A percentile compares a stretch with the other conserved stretches of the same genome.
These are phyloP conservation scores for Vanrija sp. DNA, from an alignment of 1,284 basidiomycete species.

Conservation along the genomic window DNA sequence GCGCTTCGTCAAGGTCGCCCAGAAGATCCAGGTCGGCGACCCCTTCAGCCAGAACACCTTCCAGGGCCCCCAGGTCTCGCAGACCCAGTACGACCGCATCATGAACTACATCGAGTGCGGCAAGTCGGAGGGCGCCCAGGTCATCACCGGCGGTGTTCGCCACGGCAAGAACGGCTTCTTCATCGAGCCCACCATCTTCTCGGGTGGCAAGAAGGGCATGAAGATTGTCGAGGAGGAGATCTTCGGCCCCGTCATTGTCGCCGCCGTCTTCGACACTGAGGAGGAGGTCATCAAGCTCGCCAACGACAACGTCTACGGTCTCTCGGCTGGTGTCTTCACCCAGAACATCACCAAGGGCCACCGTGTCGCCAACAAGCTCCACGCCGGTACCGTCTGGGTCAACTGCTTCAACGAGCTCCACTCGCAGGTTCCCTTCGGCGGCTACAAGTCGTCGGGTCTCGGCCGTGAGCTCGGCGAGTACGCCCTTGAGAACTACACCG, in stretches of 20 bases:
- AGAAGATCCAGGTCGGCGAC: slow-evolving; percentile 52
- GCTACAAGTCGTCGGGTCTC: slow-evolving; percentile 59
- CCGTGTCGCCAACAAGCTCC: slow-evolving; percentile 67
- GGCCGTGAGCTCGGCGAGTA: slow-evolving; percentile 60
- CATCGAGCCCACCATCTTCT: slow-evolving; percentile 70
- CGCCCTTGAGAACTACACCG: slow-evolving; percentile 73
- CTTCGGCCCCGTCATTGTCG: slow-evolving; percentile 66
- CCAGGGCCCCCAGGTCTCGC: slow-evolving; percentile 80
- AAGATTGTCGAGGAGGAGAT: slow-evolving; percentile 88
- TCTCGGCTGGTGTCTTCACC: slow-evolving; percentile 83
- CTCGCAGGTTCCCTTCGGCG: slow-evolving; percentile 73
- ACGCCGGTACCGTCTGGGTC: slow-evolving; percentile 65
- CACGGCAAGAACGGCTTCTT: slow-evolving; percentile 63
- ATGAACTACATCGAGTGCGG: slow-evolving; percentile 86
- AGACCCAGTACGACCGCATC: slow-evolving; percentile 58
- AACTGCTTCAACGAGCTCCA: slow-evolving; percentile 71
- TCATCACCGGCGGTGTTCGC: slow-evolving; percentile 71
- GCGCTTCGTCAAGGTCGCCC: slow-evolving; percentile 28
- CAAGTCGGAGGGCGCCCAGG: slow-evolving; percentile 75
- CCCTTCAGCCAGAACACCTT: slow-evolving; percentile 68
- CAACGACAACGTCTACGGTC: slow-evolving; percentile 81
- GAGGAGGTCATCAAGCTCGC: slow-evolving; percentile 71
- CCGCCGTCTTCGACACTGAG: slow-evolving; percentile 66
- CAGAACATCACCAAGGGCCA: slow-evolving; percentile 72
- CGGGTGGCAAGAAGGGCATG: slow-evolving; percentile 70